phyloP scores from a whole-genome alignment of 2,329 filamentous ascomycete species.

The Torrubiellomyces zombiae region DNA sequence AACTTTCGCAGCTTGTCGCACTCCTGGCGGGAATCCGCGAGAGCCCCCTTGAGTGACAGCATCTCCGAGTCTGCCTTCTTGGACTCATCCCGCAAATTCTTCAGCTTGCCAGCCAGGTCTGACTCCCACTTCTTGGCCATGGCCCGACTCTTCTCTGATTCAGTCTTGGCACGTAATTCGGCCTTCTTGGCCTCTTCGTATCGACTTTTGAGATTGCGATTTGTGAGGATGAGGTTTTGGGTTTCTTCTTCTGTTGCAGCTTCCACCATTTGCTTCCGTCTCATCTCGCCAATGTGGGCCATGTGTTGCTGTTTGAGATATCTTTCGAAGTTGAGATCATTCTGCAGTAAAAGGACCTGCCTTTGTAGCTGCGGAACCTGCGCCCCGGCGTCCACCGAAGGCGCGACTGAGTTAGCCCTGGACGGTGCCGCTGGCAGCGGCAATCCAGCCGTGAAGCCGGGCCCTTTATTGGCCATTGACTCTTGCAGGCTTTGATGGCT shows the following conservation, averaged over 20 bases:
- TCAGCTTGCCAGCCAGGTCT: slow-evolving; percentile 50
- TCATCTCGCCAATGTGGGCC: slow-evolving; percentile 62
- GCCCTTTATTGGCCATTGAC: slow-evolving; percentile 17
- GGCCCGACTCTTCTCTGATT: slow-evolving; percentile 53
- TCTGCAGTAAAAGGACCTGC: slow-evolving; percentile 59
- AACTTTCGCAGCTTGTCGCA: slow-evolving; percentile 47
- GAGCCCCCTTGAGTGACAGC: slow-evolving; percentile 36
- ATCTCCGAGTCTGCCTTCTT: slow-evolving; percentile 46
- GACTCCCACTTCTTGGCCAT: slow-evolving; percentile 66
- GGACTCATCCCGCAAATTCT: slow-evolving; percentile 50
- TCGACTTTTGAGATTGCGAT: slow-evolving; percentile 55
- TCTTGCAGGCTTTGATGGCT: slow-evolving; percentile 30
- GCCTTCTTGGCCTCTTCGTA: slow-evolving; percentile 56
- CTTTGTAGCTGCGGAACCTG: slow-evolving; percentile 45
- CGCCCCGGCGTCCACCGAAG: slow-evolving; percentile 16
- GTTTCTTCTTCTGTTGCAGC: slow-evolving; percentile 68
- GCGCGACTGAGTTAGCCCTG: slow-evolving; percentile 12
- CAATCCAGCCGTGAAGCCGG: slow-evolving; percentile 6
- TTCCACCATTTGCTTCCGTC: slow-evolving; percentile 57
- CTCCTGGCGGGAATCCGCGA: slow-evolving; percentile 42
- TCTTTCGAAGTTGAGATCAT: slow-evolving; percentile 68
- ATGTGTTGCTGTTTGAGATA: slow-evolving; percentile 75
- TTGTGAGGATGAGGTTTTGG: slow-evolving; percentile 63
- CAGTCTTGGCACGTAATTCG: slow-evolving; percentile 53
- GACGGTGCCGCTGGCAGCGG: slow-evolving; percentile 12